Evolutionary conservation across 2,329 filamentous ascomycete genomes (phyloP).

Genomic region (Pyricularia grisea): DNA sequence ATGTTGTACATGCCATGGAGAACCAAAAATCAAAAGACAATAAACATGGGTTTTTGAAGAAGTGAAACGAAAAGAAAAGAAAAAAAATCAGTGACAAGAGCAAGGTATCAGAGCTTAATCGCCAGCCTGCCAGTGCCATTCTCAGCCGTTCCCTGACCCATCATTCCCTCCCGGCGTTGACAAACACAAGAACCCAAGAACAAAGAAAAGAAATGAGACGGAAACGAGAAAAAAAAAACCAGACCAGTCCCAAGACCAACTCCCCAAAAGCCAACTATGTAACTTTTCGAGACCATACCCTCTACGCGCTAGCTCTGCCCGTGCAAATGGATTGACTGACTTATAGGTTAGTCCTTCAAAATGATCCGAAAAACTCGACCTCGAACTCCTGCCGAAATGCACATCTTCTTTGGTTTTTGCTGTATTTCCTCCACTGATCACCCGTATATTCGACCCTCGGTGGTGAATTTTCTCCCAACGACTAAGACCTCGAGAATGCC

Average conservation of each 20-base stretch:
- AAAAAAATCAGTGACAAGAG: not conserved
- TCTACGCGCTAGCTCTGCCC: slow-evolving; percentile 5
- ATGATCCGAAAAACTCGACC: slow-evolving; percentile 1
- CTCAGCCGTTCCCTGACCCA: not conserved
- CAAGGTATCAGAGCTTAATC: not conserved
- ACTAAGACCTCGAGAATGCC: not conserved
- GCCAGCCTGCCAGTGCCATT: not conserved
- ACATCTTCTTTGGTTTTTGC: slow-evolving; percentile 1
- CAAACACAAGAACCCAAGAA: not conserved
- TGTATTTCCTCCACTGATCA: not conserved
- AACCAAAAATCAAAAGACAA: slow-evolving; percentile 3
- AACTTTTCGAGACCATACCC: slow-evolving; percentile 3
- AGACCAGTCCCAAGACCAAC: not conserved
- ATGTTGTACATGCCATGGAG: not conserved
- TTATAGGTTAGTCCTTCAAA: not conserved
- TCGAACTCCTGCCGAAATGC: slow-evolving; percentile 5
- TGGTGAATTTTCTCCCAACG: not conserved
- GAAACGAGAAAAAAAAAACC: not conserved
- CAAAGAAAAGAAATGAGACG: not conserved
- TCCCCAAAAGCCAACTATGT: slow-evolving; percentile 2
- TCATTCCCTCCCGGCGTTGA: not conserved
- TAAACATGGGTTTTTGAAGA: not conserved
- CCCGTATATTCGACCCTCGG: not conserved
- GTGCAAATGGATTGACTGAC: slow-evolving; percentile 4
- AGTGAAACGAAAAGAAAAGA: not conserved